Percentiles rank a stretch among this genome's conserved stretches.
Conservation (phyloP, 1,284 basidiomycete species). For the Ceratobasidium papillatum region DNA sequence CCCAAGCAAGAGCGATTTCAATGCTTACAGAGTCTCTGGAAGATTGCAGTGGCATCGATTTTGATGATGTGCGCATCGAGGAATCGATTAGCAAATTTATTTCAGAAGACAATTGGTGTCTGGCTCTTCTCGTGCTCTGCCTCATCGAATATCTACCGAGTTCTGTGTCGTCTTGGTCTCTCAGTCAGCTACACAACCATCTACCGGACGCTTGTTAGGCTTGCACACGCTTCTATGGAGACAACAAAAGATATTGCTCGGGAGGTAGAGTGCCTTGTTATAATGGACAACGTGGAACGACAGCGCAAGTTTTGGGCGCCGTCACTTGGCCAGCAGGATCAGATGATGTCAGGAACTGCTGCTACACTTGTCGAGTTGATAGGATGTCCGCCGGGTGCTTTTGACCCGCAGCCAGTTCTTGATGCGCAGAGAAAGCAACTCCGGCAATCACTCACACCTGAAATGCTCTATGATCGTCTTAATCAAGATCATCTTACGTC, state of each 20-base stretch:
- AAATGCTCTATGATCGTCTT: not conserved
- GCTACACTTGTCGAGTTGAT: not conserved
- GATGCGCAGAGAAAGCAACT: not conserved
- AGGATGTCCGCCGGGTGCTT: not conserved
- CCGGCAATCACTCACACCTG: not conserved
- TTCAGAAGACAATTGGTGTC: constrained; percentile 13
- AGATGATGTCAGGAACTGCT: constrained; percentile 1
- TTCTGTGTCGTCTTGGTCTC: constrained; percentile 8
- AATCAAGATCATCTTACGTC: not conserved
- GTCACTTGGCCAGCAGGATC: not conserved
- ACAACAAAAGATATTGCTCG: no score
- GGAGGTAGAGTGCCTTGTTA: no score
- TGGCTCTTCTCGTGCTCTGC: constrained; percentile 20
- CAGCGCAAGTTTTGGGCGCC: not conserved
- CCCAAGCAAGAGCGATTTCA: no score
- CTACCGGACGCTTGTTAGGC: no score
- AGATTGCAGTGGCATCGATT: constrained; percentile 6
- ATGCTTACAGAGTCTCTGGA: not conserved
- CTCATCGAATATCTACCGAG: not conserved
- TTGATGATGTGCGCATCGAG: not conserved
- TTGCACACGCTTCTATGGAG: no score
- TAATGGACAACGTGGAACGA: constrained; percentile 22
- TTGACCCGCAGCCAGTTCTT: not conserved
- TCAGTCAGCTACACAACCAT: constrained; percentile 8
- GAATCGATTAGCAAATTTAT: not conserved